Evolutionary conservation across 2,329 filamentous ascomycete species (phyloP).

Genomic region (Byssochlamys sp.): DNA sequence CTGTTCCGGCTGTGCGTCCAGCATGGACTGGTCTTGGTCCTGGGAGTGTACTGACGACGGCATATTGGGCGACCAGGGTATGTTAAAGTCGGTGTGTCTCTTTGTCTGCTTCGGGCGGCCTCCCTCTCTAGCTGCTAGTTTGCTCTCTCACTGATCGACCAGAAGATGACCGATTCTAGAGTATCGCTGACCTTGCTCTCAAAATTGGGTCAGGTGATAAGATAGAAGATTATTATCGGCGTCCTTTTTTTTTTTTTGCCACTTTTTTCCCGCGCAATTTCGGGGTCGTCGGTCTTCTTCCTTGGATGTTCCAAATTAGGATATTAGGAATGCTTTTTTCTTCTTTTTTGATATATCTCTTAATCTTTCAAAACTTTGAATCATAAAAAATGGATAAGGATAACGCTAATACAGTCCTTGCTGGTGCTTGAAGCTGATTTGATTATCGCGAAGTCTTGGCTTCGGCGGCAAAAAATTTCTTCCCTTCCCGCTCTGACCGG

Average conservation of each 20-base stretch:
- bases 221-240: background rate
- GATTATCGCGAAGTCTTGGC: background rate
- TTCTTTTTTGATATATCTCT: background rate
- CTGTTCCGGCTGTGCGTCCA: constrained; percentile 25
- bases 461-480: background rate
- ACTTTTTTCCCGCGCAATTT: background rate
- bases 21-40: constrained; percentile 35
- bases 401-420: background rate
- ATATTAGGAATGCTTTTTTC: background rate
- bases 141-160: background rate
- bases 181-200: background rate
- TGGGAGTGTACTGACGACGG: constrained; percentile 31
- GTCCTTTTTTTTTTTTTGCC: background rate
- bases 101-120: background rate
- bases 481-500: background rate
- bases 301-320: background rate
- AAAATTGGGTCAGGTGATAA: background rate
- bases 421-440: background rate
- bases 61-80: constrained; percentile 16
- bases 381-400: background rate
- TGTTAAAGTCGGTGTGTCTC: background rate
- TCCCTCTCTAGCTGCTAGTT: background rate
- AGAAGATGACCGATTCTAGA: background rate
- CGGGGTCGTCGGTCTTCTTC: background rate
- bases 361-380: background rate